A percentile compares a stretch with the other conserved stretches of the same genome.
Evolutionary conservation across 2,329 filamentous ascomycete species (phyloP).

Genomic region (Pestalotiopsis sp.): DNA sequence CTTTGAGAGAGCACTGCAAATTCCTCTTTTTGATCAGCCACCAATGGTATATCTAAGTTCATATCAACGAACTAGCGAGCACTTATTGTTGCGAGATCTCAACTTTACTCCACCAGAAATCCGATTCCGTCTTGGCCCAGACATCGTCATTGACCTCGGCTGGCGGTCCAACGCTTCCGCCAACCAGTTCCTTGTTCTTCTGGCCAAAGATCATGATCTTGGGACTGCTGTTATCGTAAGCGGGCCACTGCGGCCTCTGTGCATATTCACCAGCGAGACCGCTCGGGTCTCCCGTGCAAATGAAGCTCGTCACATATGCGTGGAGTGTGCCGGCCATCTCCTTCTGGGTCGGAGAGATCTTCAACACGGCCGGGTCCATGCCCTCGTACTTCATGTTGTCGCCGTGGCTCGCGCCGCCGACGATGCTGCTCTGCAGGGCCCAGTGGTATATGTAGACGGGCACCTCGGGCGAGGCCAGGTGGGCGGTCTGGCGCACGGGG

Average conservation of each 20-base stretch:
- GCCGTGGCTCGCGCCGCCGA: slow-evolving; percentile 46
- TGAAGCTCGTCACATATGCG: slow-evolving; percentile 49
- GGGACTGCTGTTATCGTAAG: not conserved
- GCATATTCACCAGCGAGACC: slow-evolving; percentile 26
- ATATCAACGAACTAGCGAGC: not conserved
- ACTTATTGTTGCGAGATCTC: slow-evolving; percentile 33
- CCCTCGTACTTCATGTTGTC: slow-evolving; percentile 50
- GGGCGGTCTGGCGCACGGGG: slow-evolving; percentile 50
- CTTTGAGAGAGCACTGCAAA: too few relatives aligned
- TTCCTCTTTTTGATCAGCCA: too few relatives aligned
- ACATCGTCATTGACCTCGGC: slow-evolving; percentile 39
- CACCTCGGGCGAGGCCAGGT: slow-evolving; percentile 36
- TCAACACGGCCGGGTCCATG: slow-evolving; percentile 34
- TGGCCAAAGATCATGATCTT: slow-evolving; percentile 44
- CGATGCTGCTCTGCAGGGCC: slow-evolving; percentile 45
- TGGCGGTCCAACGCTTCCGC: slow-evolving; percentile 34
- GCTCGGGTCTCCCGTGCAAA: slow-evolving; percentile 46
- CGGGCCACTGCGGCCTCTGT: slow-evolving; percentile 12
- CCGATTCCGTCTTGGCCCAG: slow-evolving; percentile 42
- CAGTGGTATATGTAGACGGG: slow-evolving; percentile 55
- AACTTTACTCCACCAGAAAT: slow-evolving; percentile 48
- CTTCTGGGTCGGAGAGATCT: slow-evolving; percentile 38
- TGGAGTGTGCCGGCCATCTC: slow-evolving; percentile 42
- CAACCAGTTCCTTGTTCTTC: slow-evolving; percentile 47
- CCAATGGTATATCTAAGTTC: not conserved